phyloP scores from a whole-genome alignment of 208 protist species.

The Crithidia sp. region DNA sequence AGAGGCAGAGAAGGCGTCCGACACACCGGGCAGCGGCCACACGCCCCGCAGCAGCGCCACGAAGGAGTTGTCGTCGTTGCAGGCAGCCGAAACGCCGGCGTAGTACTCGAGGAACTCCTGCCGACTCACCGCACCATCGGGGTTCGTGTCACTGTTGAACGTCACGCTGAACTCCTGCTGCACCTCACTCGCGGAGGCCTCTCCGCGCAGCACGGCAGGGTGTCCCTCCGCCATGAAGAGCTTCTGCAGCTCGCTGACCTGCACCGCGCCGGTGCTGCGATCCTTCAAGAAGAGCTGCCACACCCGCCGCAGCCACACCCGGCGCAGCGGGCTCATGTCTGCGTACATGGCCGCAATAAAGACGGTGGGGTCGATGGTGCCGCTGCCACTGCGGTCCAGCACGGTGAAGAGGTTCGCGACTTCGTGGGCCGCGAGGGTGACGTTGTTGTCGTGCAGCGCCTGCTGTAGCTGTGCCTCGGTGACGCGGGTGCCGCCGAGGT shows the following conservation, averaged over 20 bases:
- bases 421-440: constrained; percentile 60
- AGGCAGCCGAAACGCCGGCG: constrained; percentile 57
- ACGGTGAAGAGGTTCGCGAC: constrained; percentile 55
- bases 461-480: constrained; percentile 39
- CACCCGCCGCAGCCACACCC: constrained; percentile 65
- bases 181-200: constrained; percentile 44
- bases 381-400: constrained; percentile 64
- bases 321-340: constrained; percentile 53
- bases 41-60: constrained; percentile 59
- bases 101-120: constrained; percentile 91
- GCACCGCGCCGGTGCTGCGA: constrained; percentile 32
- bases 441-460: constrained; percentile 48
- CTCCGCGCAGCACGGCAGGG: constrained; percentile 60
- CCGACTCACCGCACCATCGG: constrained; percentile 66
- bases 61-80: constrained; percentile 67
- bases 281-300: constrained; percentile 64
- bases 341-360: constrained; percentile 72
- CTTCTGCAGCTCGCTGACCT: constrained; percentile 47
- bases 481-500: constrained; percentile 54
- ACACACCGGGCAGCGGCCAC: constrained; percentile 54
- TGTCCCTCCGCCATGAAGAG: constrained; percentile 57
- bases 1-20: constrained; percentile 27
- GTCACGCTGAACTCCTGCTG: constrained; percentile 55
- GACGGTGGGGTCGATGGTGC: constrained; percentile 66
- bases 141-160: constrained; percentile 87